Conservation (phyloP, 108 stramenopile genomes). For the Skeletonema costatum region DNA sequence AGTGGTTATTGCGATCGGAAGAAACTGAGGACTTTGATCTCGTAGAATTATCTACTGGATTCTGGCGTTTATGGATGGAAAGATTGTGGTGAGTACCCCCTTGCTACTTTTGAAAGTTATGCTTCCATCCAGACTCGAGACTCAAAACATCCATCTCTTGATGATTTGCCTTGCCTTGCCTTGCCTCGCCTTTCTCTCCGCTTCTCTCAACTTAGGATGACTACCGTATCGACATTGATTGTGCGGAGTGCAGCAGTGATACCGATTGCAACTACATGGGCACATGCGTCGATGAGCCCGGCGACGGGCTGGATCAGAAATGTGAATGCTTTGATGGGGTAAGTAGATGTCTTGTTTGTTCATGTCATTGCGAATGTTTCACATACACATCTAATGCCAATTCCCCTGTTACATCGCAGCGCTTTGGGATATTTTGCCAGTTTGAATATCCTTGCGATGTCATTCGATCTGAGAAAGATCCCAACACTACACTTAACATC, state of each 20-base stretch:
- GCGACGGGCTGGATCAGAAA: not conserved
- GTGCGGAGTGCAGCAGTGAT: not conserved
- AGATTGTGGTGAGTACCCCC: not conserved
- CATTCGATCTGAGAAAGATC: slow-evolving; percentile 26
- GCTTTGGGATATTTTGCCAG: slow-evolving; percentile 16
- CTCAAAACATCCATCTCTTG: not conserved
- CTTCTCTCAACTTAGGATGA: not conserved
- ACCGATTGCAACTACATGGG: slow-evolving; percentile 31
- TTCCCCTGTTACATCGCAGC: not conserved
- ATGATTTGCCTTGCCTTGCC: too few relatives aligned
- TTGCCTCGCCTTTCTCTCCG: not conserved
- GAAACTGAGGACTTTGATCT: slow-evolving; percentile 25
- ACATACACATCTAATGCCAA: not conserved
- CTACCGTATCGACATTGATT: not conserved
- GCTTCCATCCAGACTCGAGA: not conserved
- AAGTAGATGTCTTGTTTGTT: not conserved
- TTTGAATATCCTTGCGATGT: slow-evolving; percentile 16
- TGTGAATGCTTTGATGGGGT: slow-evolving; percentile 11
- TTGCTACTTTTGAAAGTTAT: not conserved
- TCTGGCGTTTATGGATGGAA: slow-evolving; percentile 35
- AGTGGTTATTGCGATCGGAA: slow-evolving; percentile 21
- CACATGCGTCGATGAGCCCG: slow-evolving; percentile 3
- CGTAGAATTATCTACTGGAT: slow-evolving; percentile 20
- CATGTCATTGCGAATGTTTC: not conserved
- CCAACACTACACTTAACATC: slow-evolving; percentile 11